Conservation (phyloP, 2,329 filamentous ascomycete species). For the Pseudogymnoascus sp. region DNA sequence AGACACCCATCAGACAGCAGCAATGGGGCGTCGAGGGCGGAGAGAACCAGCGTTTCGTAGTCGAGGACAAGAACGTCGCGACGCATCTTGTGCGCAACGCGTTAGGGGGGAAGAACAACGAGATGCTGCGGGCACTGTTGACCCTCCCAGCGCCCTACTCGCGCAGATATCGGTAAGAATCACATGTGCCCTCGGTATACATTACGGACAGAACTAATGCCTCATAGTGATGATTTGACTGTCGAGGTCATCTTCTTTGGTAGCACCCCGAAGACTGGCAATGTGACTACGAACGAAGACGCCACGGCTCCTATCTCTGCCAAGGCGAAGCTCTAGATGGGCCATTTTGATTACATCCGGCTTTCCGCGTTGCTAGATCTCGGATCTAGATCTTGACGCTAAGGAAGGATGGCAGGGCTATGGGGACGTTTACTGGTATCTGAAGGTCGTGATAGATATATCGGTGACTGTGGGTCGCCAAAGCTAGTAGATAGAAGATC, state of each 20-base stretch:
- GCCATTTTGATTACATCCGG: neutral
- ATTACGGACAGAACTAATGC: conserved; percentile 13
- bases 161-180: conserved; percentile 71
- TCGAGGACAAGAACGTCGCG: conserved; percentile 91
- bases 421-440: neutral
- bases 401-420: neutral
- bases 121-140: conserved; percentile 86
- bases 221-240: conserved; percentile 76
- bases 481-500: neutral
- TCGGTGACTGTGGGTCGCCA: neutral
- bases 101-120: conserved; percentile 83
- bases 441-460: neutral
- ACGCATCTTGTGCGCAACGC: conserved; percentile 95
- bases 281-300: conserved; percentile 77
- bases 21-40: conserved; percentile 82
- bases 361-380: neutral
- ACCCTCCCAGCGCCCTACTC: conserved; percentile 89
- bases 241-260: conserved; percentile 99
- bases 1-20: conserved; percentile 76
- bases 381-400: neutral
- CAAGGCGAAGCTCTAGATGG: conserved; percentile 24
- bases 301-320: conserved; percentile 53
- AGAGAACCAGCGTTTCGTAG: conserved; percentile 75
- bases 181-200: neutral
- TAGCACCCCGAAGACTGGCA: conserved; percentile 66